Evolutionary conservation across 2,329 filamentous ascomycete species (phyloP).

Genomic region (Scedosporium dehoogii): DNA sequence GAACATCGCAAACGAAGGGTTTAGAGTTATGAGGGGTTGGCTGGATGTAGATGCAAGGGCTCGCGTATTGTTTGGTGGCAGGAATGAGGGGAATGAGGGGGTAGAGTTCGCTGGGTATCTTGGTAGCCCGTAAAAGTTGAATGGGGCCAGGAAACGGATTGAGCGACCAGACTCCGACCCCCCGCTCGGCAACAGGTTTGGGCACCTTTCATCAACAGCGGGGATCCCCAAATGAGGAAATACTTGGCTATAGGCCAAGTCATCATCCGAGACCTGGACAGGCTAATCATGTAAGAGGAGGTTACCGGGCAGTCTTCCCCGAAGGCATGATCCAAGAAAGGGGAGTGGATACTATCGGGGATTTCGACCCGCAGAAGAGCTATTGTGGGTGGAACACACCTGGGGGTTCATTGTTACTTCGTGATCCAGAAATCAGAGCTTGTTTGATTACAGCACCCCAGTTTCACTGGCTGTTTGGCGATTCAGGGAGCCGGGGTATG

Average conservation of each 20-base stretch:
- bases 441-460: no score
- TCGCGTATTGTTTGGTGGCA: no score
- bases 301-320: background rate
- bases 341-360: background rate
- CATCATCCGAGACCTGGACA: background rate
- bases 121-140: no score
- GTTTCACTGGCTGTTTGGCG: no score
- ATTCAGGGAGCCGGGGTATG: no score
- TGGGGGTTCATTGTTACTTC: no score
- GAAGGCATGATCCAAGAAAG: background rate
- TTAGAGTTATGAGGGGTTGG: background rate
- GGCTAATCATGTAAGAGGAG: background rate
- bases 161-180: background rate
- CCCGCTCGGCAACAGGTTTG: background rate
- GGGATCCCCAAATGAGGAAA: background rate
- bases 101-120: no score
- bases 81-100: no score
- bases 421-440: no score
- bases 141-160: no score
- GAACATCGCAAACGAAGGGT: background rate
- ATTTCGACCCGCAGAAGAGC: background rate
- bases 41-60: no score
- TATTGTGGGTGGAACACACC: background rate
- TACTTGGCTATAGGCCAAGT: background rate
- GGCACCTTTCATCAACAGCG: background rate